Percentiles rank a stretch among this genome's conserved stretches.
Evolutionary conservation across 768 basidiomycete genomes (phyloP).

Genomic region (Pleurotus platypus): DNA sequence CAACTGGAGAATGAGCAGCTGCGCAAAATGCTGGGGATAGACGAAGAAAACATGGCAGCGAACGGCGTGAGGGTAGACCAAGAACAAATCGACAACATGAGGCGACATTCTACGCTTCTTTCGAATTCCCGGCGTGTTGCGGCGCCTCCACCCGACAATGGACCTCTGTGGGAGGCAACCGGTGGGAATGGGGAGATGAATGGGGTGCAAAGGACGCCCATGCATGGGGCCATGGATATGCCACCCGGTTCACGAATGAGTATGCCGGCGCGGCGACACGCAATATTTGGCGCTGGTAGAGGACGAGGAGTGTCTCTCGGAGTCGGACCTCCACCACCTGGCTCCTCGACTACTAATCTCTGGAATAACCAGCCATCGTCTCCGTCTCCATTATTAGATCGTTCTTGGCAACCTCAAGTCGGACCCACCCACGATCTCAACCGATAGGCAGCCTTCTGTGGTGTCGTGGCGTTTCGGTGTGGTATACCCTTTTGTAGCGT

Average conservation of each 20-base stretch:
- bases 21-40: constrained; percentile 73
- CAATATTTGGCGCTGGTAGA: constrained; percentile 49
- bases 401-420: constrained; percentile 39
- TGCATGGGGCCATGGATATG: constrained; percentile 48
- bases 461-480: constrained; percentile 5
- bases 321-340: constrained; percentile 26
- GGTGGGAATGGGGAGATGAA: constrained; percentile 21
- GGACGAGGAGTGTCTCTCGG: constrained; percentile 25
- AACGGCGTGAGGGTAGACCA: constrained; percentile 52
- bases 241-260: constrained; percentile 51
- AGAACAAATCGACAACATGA: constrained; percentile 38
- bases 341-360: constrained; percentile 25
- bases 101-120: constrained; percentile 30
- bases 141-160: constrained; percentile 18
- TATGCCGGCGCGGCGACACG: constrained; percentile 49
- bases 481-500: constrained; percentile 10
- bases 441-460: constrained; percentile 22
- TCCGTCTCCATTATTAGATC: constrained; percentile 38
- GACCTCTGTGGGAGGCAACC: constrained; percentile 9
- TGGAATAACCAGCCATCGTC: constrained; percentile 39
- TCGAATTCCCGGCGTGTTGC: constrained; percentile 27
- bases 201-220: constrained; percentile 24
- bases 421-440: constrained; percentile 36
- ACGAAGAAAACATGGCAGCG: constrained; percentile 47
- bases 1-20: constrained; percentile 82